Conservation (phyloP, 2,329 filamentous ascomycete species). For the Claviceps pazoutovae region DNA sequence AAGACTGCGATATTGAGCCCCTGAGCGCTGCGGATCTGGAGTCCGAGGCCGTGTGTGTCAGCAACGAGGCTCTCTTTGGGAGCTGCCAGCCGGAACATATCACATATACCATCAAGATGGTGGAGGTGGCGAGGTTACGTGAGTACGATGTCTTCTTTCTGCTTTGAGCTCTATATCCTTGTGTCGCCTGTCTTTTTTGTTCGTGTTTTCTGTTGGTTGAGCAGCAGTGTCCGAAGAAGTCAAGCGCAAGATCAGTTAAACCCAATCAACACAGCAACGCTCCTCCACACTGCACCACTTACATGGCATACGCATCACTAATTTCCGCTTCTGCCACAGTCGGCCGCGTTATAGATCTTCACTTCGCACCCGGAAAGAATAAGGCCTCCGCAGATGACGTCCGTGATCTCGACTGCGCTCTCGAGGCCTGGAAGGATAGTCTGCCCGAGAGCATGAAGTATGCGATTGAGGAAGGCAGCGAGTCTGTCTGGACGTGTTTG, state of each 20-base stretch:
- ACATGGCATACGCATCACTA: too few relatives aligned
- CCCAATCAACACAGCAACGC: too few relatives aligned
- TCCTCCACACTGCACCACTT: too few relatives aligned
- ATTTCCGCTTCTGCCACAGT: constrained; percentile 9
- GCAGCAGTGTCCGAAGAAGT: too few relatives aligned
- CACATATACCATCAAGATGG: constrained; percentile 24
- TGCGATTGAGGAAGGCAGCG: constrained; percentile 17
- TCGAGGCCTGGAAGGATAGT: constrained; percentile 22
- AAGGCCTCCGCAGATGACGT: constrained; percentile 16
- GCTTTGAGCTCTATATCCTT: neutral
- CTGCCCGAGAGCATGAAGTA: constrained; percentile 18
- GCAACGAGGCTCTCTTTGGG: constrained; percentile 14
- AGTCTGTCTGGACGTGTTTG: constrained; percentile 22
- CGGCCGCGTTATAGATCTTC: constrained; percentile 21
- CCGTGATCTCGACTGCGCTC: constrained; percentile 14
- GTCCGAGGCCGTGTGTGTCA: constrained; percentile 12
- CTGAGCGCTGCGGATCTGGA: constrained; percentile 18
- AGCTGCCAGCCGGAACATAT: constrained; percentile 19
- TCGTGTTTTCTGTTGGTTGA: too few relatives aligned
- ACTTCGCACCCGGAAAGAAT: constrained; percentile 21
- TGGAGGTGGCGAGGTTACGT: constrained; percentile 22
- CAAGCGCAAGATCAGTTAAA: too few relatives aligned
- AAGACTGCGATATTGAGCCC: constrained; percentile 25
- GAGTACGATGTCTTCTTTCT: constrained; percentile 2
- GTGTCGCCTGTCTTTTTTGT: too few relatives aligned